phyloP scores from a whole-genome alignment of 495 filamentous ascomycete genomes.

The Penicillium waksmanii region DNA sequence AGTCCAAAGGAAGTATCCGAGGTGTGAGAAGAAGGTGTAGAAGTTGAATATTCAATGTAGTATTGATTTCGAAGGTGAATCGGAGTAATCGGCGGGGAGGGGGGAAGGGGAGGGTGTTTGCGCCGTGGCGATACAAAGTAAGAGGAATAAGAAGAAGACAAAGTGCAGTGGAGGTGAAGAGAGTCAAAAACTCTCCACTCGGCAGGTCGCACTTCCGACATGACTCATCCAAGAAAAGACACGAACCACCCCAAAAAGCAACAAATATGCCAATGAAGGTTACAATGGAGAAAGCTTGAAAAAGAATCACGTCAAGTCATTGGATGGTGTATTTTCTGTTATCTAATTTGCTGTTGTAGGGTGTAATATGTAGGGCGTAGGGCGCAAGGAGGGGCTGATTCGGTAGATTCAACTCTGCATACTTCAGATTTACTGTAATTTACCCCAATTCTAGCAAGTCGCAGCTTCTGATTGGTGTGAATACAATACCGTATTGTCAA shows the following conservation, averaged over 20 bases:
- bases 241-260: too few relatives aligned
- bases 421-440: conserved; percentile 7
- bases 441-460: conserved; percentile 6
- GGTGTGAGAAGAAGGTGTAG: background rate
- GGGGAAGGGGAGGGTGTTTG: background rate
- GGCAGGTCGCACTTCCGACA: conserved; percentile 19
- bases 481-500: background rate
- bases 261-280: too few relatives aligned
- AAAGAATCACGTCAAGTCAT: conserved; percentile 10
- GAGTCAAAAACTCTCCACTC: background rate
- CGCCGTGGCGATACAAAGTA: background rate
- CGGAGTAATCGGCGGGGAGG: conserved; percentile 11
- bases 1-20: background rate
- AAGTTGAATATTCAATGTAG: background rate
- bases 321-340: conserved; percentile 28
- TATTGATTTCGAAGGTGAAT: conserved; percentile 20
- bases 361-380: conserved; percentile 10
- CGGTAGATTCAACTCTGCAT: background rate
- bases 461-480: conserved; percentile 1
- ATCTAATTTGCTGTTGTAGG: conserved; percentile 33
- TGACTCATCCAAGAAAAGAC: conserved; percentile 29
- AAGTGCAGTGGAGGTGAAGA: background rate
- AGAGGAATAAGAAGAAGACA: background rate
- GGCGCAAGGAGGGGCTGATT: conserved; percentile 15
- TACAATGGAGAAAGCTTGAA: too few relatives aligned